Evolutionary conservation across 73 alveolate genomes (phyloP).

Genomic region (Paramecium primaurelia): DNA sequence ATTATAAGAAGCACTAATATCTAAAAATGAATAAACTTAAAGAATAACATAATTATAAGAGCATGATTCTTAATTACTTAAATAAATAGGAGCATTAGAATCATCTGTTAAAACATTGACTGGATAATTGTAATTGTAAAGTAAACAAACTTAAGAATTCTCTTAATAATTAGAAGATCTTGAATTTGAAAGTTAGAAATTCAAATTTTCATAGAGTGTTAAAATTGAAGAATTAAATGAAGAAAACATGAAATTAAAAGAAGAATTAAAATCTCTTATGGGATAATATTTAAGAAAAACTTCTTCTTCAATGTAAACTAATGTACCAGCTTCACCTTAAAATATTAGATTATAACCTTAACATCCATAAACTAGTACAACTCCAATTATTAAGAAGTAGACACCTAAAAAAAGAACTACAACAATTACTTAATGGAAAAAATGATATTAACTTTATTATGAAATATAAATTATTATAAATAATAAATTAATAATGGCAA

Average conservation of each 20-base stretch:
- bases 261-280: constrained; percentile 16
- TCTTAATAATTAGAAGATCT: background rate
- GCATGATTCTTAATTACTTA: background rate
- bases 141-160: background rate
- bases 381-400: background rate
- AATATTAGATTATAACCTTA: background rate
- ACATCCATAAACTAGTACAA: background rate
- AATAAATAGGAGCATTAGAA: constrained; percentile 15
- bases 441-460: background rate
- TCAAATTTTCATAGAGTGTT: background rate
- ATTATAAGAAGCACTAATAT: background rate
- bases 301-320: background rate
- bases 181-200: background rate
- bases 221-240: constrained; percentile 12
- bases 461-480: background rate
- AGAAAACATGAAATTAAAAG: background rate
- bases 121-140: background rate
- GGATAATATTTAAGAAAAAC: constrained; percentile 1
- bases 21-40: background rate
- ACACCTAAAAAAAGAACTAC: background rate
- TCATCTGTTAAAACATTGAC: background rate
- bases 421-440: background rate
- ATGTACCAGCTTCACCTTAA: background rate
- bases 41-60: background rate
- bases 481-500: background rate